These are phyloP conservation scores for Phaffomyces antillensis DNA, from an alignment of 805 yeast genomes.

Conservation along the genomic window DNA sequence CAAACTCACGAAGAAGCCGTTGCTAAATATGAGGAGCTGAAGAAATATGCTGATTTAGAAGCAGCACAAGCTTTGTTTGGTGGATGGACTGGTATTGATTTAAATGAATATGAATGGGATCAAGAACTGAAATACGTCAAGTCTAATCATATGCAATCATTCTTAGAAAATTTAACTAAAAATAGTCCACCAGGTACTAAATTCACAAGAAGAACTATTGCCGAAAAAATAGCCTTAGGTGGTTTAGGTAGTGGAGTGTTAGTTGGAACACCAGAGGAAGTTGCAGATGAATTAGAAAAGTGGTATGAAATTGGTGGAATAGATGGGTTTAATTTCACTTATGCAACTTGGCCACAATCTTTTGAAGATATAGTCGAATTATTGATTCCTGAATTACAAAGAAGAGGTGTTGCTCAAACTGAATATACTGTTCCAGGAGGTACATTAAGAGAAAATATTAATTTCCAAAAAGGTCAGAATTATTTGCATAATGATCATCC, in stretches of 20 bases:
- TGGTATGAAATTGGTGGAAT: conserved; percentile 34
- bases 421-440: conserved; percentile 31
- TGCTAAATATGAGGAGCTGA: conserved; percentile 8
- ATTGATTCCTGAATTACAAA: conserved; percentile 31
- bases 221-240: conserved; percentile 15
- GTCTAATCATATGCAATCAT: conserved; percentile 15
- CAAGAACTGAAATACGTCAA: conserved; percentile 26
- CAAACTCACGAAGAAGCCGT: conserved; percentile 34
- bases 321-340: conserved; percentile 38
- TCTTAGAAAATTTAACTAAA: conserved; percentile 22
- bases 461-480: conserved; percentile 7
- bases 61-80: conserved; percentile 31
- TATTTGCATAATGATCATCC: conserved; percentile 6
- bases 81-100: conserved; percentile 37
- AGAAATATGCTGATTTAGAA: conserved; percentile 26
- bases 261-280: conserved; percentile 27
- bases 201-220: conserved; percentile 18
- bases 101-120: conserved; percentile 26
- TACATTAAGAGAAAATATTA: conserved; percentile 9
- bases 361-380: conserved; percentile 32
- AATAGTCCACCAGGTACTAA: conserved; percentile 20
- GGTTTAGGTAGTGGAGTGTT: background rate
- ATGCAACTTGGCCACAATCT: conserved; percentile 26
- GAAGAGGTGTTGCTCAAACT: conserved; percentile 28
- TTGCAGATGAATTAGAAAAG: conserved; percentile 30